These are phyloP conservation scores for Sordariomycetes sp. DNA, from an alignment of 2,329 filamentous ascomycete species.

Conservation along the genomic window DNA sequence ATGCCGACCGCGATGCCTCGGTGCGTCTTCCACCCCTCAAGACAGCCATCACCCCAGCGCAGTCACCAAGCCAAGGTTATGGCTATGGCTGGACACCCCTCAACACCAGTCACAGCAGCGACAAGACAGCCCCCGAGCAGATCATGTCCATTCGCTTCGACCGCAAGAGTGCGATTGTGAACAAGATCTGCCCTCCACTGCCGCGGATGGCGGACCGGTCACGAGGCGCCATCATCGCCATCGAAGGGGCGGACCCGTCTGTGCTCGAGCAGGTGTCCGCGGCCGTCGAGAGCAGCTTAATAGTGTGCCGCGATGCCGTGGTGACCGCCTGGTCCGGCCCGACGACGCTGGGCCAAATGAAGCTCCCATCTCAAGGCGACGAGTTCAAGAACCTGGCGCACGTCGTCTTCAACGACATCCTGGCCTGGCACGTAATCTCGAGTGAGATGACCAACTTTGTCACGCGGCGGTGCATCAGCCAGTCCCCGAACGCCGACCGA, in stretches of 20 bases:
- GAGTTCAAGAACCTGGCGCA: slow-evolving; percentile 31
- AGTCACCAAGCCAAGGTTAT: not conserved
- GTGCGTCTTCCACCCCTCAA: slow-evolving; percentile 27
- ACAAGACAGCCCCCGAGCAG: slow-evolving; percentile 37
- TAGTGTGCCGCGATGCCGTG: slow-evolving; percentile 26
- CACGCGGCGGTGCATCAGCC: slow-evolving; percentile 32
- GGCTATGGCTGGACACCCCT: not conserved
- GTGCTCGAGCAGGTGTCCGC: slow-evolving; percentile 48
- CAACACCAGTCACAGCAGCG: too few relatives aligned
- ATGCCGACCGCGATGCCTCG: slow-evolving; percentile 35
- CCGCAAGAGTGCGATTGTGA: slow-evolving; percentile 68
- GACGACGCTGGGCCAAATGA: not conserved
- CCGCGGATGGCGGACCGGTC: slow-evolving; percentile 17
- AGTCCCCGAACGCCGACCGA: slow-evolving; percentile 1
- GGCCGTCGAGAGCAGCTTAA: slow-evolving; percentile 56
- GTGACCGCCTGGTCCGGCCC: slow-evolving; percentile 35
- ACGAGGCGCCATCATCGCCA: slow-evolving; percentile 72
- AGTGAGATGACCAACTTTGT: slow-evolving; percentile 45
- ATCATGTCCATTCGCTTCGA: slow-evolving; percentile 65
- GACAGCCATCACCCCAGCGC: slow-evolving; percentile 5
- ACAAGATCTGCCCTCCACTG: slow-evolving; percentile 65
- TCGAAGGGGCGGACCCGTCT: slow-evolving; percentile 63
- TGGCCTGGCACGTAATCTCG: slow-evolving; percentile 67
- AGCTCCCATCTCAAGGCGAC: too few relatives aligned
- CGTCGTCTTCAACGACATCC: slow-evolving; percentile 59